phyloP scores from a whole-genome alignment of 73 alveolate genomes.

The Breviolum minutum region DNA sequence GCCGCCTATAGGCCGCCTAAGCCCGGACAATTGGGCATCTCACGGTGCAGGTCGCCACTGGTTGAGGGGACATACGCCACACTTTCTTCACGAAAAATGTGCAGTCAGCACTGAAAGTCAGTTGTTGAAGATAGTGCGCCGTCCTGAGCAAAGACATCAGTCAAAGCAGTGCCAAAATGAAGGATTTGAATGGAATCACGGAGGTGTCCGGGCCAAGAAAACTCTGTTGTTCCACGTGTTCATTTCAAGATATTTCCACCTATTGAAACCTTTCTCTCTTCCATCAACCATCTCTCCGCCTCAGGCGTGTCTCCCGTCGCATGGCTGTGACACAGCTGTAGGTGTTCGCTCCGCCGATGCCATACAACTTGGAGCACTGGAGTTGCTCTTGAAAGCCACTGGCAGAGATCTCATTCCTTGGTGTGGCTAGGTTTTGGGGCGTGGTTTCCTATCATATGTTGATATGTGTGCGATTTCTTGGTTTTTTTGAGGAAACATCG shows the following conservation, averaged over 20 bases:
- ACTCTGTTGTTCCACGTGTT: too few relatives aligned
- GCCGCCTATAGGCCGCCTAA: not conserved
- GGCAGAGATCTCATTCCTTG: constrained; percentile 60
- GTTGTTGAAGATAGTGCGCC: constrained; percentile 69
- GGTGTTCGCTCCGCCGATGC: constrained; percentile 89
- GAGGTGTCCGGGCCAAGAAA: too few relatives aligned
- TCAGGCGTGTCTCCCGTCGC: constrained; percentile 75
- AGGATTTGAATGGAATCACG: too few relatives aligned
- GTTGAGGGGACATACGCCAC: constrained; percentile 89
- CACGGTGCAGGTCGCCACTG: constrained; percentile 79
- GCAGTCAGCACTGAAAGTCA: constrained; percentile 85
- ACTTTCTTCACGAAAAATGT: constrained; percentile 76
- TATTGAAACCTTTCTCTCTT: not conserved
- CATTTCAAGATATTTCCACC: not conserved
- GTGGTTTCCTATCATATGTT: too few relatives aligned
- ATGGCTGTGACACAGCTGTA: constrained; percentile 63
- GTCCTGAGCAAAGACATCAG: constrained; percentile 8
- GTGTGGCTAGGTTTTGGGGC: too few relatives aligned
- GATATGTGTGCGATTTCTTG: too few relatives aligned
- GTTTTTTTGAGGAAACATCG: too few relatives aligned
- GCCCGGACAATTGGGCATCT: constrained; percentile 24
- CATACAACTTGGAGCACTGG: constrained; percentile 64
- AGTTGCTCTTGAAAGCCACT: constrained; percentile 74
- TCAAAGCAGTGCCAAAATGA: not conserved
- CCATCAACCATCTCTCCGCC: not conserved